Evolutionary conservation across 805 yeast species (phyloP), one percentile per base, ranked within the genome.

Genomic region (Pichia scutulata): DNA sequence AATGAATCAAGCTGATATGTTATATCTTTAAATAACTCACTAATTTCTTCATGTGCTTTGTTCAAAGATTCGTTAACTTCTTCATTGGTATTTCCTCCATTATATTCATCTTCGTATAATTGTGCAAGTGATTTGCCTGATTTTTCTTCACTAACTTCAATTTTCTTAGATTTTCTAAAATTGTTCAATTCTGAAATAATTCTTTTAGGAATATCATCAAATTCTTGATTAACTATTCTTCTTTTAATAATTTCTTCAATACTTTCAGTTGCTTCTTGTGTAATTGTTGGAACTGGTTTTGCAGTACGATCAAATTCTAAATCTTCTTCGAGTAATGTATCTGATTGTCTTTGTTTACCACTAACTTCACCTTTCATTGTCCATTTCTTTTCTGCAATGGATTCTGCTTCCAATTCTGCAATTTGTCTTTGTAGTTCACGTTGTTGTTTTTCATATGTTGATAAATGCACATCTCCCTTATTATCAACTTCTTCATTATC

Each of bases 271-370:
- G 85, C 78, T 56, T 90, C 96, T 58, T 81, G 81, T 0, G 99
- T 93, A 50, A 90, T 87, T 7, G 90, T 89, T 0, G 99, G 99
- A 5, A 89, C 97, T 0, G 99, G 97, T 60, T 92, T 92, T 9
- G 97, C 82, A 7, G 89, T 87, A 61, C 98, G 78, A 60, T 92
- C 99, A 61, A 92, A 93, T 57, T 89, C 95, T 48, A 92, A 70
- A 41, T 78, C 89, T 59, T 86, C 96, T 41, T 82, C 84, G 51
- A 93, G 67, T 39, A 93, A 72, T 1, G 97, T 84, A 70, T 93
- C 97, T 42, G 74, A 72, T 8, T 95, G 96, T 63, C 99, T 77
- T 57, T 84, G 85, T 54, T 77, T 80, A 2, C 89, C 86, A 51
- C 78, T 77, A 1, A 88, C 89, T 69, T 93, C 99, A 69, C 99